Conservation (phyloP, 768 basidiomycete species). For the Auriscalpium vulgare region DNA sequence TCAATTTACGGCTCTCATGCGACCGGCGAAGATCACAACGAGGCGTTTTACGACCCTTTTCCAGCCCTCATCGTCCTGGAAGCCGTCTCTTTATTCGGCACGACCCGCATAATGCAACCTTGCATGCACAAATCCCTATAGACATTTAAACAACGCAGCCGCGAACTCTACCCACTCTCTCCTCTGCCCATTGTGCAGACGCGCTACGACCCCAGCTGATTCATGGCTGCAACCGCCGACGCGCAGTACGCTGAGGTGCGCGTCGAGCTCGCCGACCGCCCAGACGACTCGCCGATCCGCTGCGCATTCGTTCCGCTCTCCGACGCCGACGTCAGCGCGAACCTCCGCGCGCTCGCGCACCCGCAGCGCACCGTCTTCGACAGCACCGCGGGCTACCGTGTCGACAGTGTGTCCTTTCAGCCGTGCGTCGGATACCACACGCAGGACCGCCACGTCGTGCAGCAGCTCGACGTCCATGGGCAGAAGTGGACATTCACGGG, state of each 20-base stretch:
- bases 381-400: slow-evolving; percentile 16
- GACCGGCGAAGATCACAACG: too few relatives aligned
- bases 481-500: slow-evolving; percentile 36
- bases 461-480: slow-evolving; percentile 32
- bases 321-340: slow-evolving; percentile 6
- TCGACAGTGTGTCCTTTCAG: slow-evolving; percentile 37
- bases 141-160: too few relatives aligned
- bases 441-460: slow-evolving; percentile 35
- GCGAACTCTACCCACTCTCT: too few relatives aligned
- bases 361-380: slow-evolving; percentile 12
- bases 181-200: too few relatives aligned
- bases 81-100: too few relatives aligned
- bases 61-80: too few relatives aligned
- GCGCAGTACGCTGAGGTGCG: slow-evolving; percentile 3
- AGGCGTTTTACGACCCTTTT: too few relatives aligned
- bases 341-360: slow-evolving; percentile 6
- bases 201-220: too few relatives aligned
- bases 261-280: slow-evolving; percentile 11
- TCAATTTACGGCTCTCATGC: too few relatives aligned
- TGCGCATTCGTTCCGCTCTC: slow-evolving; percentile 13
- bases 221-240: too few relatives aligned
- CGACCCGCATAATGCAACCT: too few relatives aligned
- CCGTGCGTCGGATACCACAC: slow-evolving; percentile 30
- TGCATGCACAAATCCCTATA: too few relatives aligned
- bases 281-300: slow-evolving; percentile 7